Base-by-base conservation (phyloP, 2,329 filamentous ascomycete genomes). In the Aspergillus quadrilineatus region DNA sequence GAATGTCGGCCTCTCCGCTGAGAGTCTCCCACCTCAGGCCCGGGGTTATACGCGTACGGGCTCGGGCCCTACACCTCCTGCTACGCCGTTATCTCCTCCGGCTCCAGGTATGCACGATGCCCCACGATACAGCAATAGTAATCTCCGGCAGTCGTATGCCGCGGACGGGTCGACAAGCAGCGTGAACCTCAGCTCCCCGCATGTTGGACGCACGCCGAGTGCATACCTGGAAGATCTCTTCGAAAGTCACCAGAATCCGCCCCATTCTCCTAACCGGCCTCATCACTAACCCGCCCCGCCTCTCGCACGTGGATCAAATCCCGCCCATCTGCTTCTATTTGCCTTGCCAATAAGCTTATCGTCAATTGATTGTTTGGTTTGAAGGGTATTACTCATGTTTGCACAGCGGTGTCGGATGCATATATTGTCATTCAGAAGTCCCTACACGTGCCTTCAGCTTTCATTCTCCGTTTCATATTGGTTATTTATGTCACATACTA, bases 181-280 rank as follows among this genome's bases (percentile, higher is more conserved):
- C 4, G 69, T 92, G 60, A 84, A 82, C 59, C 66, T 86, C 32
- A 88, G 86, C 60, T 80, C 84, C 55, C 82, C 87, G 3, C 80
- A 85, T 12, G 87, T 85, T 52, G 85, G 86, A 55, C 82, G 92
- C 56, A 89, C 92, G 14, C 93, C 93, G 0, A 96, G 90, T 71
- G 90, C 91, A 15, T 96, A 92, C 70, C 79, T 97, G 39, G 92
- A 97, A 58, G 92, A 97, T 71, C 75, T 97, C 49, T 88, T 97
- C 59, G 90, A 92, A 67, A 89, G 89, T 61, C 87, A 92, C 67
- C 43, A 45, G 5, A 45, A 45, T n/a, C 59, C 62, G 8, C 65
- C 67, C 7, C 63, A 58, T 10, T 43, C 52, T 54, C 44, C 43
- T 28, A 54, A 52, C 39, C 37, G 57, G 22, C 53, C 34, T 37